Conservation (phyloP, 2,329 filamentous ascomycete species). For the Davidsoniella australis region DNA sequence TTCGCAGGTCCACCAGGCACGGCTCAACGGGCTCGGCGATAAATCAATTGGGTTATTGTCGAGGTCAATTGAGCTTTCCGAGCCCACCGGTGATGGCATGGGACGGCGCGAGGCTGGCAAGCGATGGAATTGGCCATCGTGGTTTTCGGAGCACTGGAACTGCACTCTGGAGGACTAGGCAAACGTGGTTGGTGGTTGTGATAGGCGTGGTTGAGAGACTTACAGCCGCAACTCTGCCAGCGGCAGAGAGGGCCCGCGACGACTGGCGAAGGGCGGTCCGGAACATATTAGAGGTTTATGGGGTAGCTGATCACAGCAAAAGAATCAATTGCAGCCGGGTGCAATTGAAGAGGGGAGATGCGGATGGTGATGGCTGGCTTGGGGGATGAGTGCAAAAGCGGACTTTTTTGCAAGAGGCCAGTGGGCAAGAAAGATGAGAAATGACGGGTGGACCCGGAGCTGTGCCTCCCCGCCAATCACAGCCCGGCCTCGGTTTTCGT, state of each 20-base stretch:
- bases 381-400: constrained; percentile 14
- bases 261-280: constrained; percentile 96
- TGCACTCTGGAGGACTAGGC: constrained; percentile 1
- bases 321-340: constrained; percentile 44
- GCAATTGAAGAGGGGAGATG: constrained; percentile 36
- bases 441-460: constrained; percentile 13
- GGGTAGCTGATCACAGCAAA: constrained; percentile 20
- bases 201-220: constrained; percentile 35
- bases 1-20: constrained; percentile 3
- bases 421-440: constrained; percentile 13
- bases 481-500: constrained; percentile 9
- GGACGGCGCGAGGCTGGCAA: constrained; percentile 17
- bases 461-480: constrained; percentile 11
- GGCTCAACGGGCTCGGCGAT: constrained; percentile 7
- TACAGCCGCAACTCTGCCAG: constrained; percentile 86
- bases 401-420: constrained; percentile 13
- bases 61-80: constrained; percentile 11
- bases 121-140: constrained; percentile 30
- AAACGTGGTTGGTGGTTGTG: constrained; percentile 1
- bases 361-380: constrained; percentile 13
- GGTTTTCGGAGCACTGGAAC: constrained; percentile 15
- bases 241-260: constrained; percentile 82
- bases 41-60: constrained; percentile 8
- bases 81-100: constrained; percentile 8
- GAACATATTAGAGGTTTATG: constrained; percentile 53